Percentiles rank a stretch among this genome's conserved stretches.
Conservation (phyloP, 768 basidiomycete species). For the Russula vinacea region DNA sequence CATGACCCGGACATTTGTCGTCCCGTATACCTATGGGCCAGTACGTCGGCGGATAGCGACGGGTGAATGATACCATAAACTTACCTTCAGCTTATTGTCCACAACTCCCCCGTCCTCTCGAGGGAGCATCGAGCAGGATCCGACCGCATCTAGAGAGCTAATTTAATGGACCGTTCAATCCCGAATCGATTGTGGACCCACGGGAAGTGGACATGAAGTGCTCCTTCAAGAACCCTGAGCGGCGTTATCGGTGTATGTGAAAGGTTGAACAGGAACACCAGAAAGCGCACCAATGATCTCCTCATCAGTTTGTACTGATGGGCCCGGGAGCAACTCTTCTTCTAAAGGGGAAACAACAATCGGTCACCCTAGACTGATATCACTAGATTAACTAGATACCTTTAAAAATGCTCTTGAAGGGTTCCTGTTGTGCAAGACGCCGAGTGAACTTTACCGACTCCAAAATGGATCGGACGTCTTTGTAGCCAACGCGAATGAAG, state of each 20-base stretch:
- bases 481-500: neutral
- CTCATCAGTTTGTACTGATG: conserved; percentile 23
- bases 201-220: neutral
- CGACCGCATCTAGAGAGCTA: neutral
- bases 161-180: too few relatives aligned
- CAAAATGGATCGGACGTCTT: conserved; percentile 24
- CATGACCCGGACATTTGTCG: conserved; percentile 36
- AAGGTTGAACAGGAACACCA: too few relatives aligned
- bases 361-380: neutral
- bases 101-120: conserved; percentile 26
- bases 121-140: conserved; percentile 28
- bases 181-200: neutral
- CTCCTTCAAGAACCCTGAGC: conserved; percentile 9
- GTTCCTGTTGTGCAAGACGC: conserved; percentile 26
- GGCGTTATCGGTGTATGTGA: neutral
- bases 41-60: neutral
- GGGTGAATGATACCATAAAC: neutral
- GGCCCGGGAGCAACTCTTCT: conserved; percentile 22
- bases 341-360: neutral
- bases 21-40: conserved; percentile 33
- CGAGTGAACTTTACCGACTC: conserved; percentile 31
- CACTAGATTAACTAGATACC: neutral
- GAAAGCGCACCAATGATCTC: conserved; percentile 12
- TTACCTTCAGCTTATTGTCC: conserved; percentile 26
- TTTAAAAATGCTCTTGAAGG: conserved; percentile 26